Evolutionary conservation across 176 grass and related monocot species (phyloP), one percentile per base, ranked within the genome.

Genomic region (Raddia distichophylla): DNA sequence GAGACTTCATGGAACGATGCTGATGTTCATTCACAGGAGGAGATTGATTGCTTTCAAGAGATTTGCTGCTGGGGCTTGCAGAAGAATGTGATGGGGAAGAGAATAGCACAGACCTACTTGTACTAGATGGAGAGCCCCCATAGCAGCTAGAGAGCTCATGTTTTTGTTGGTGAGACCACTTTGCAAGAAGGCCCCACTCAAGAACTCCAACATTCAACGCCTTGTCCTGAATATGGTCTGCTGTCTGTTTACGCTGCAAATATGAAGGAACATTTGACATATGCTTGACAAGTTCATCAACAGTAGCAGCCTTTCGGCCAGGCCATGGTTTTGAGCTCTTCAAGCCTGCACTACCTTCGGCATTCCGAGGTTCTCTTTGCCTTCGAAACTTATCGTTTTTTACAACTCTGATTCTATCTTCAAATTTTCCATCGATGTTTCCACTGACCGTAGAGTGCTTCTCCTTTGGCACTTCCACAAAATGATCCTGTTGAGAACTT

Each of bases 191-290:
- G 5, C 84, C 93, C 96, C 96, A 99, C 69, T 95, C 89, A 84
- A 99, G 86, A 77, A 99, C 91, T 76, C 96, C 96, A 76, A 95
- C 81, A 91, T 91, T 95, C 67, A 93, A 74, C 5, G 93, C 93
- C 79, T 88, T 99, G 34, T 87, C 93, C 74, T 93, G 96, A 89
- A 92, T 68, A 53, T 88, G 83, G 22, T 80, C 83, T 35, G 62
- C 49, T 64, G 51, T 91, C 49, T 91, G 80, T 64, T 66, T 74
- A 40, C 11, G 37, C 87, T 92, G 93, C 64, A 99, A 85, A 94
- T 99, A 96, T 27, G 82, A 83, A 18, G 97, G 93, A 85, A 99
- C 93, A 82, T 90, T 91, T 55, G 93, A 95, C 93, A 95, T 93
- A 85, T 99, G 89, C 64, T 91, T 99, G 33, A 99, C 89, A 84